A percentile compares a stretch with the other conserved stretches of the same genome.
Conservation (phyloP, 2,329 filamentous ascomycete genomes). For the Paraconiothyrium sp. region DNA sequence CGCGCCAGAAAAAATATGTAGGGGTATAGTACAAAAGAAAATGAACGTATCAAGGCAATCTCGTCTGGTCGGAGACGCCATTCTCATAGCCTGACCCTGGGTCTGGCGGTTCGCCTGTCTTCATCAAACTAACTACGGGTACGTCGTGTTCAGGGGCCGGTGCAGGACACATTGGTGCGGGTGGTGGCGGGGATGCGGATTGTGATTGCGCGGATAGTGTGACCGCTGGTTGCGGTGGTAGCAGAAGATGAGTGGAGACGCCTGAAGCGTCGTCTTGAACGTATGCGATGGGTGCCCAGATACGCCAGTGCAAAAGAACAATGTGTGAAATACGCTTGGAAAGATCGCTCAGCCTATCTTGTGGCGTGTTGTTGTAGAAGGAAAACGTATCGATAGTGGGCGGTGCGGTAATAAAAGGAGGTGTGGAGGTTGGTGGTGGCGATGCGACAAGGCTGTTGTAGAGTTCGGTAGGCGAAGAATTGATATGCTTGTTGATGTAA, state of each 20-base stretch:
- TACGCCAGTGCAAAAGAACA: conserved; percentile 85
- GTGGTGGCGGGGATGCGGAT: conserved; percentile 3
- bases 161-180: conserved; percentile 5
- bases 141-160: background rate
- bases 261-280: conserved; percentile 29
- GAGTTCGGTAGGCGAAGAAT: conserved; percentile 53
- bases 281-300: conserved; percentile 84
- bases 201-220: background rate
- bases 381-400: conserved; percentile 32
- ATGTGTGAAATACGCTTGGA: conserved; percentile 83
- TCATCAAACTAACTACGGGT: conserved; percentile 10
- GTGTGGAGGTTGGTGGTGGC: conserved; percentile 23
- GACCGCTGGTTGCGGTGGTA: background rate
- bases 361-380: conserved; percentile 20
- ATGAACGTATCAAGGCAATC: conserved; percentile 12
- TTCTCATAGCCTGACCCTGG: conserved; percentile 11
- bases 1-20: background rate
- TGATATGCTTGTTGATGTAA: conserved; percentile 42
- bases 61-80: conserved; percentile 6
- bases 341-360: conserved; percentile 67
- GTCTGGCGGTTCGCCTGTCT: conserved; percentile 15
- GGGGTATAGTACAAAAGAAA: conserved; percentile 9
- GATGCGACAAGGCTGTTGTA: conserved; percentile 53
- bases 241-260: background rate
- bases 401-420: conserved; percentile 33